Conservation (phyloP, 768 basidiomycete species). For the Pisolithus sp. region DNA sequence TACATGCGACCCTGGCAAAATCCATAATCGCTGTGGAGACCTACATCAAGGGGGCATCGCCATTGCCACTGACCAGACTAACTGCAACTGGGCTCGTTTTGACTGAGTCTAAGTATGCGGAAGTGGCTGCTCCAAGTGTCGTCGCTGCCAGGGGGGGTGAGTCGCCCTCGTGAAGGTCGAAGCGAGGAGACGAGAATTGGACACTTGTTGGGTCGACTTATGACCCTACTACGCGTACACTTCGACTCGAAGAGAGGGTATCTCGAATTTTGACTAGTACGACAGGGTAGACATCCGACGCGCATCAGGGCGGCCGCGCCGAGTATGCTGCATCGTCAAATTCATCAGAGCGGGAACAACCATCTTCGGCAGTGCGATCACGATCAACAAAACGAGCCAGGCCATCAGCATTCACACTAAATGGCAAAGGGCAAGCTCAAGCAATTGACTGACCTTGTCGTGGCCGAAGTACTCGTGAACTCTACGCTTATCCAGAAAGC, state of each 20-base stretch:
- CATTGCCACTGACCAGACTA: conserved; percentile 60
- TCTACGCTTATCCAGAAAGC: conserved; percentile 76
- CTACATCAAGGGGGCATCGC: conserved; percentile 58
- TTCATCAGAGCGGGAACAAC: conserved; percentile 8
- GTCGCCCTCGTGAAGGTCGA: conserved; percentile 50
- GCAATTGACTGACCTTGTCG: conserved; percentile 60
- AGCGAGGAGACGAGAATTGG: conserved; percentile 52
- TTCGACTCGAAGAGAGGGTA: conserved; percentile 31
- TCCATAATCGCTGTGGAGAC: conserved; percentile 69
- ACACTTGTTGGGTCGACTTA: conserved; percentile 52
- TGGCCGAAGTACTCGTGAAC: conserved; percentile 76
- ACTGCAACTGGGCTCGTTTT: conserved; percentile 62
- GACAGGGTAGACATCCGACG: conserved; percentile 11
- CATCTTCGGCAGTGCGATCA: conserved; percentile 24
- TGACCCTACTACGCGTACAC: conserved; percentile 38
- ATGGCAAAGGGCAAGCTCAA: conserved; percentile 59
- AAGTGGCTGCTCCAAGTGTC: conserved; percentile 22
- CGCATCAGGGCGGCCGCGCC: conserved; percentile 4
- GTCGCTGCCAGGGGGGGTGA: conserved; percentile 16
- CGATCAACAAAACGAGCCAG: conserved; percentile 29
- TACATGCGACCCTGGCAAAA: conserved; percentile 72
- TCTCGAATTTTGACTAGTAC: conserved; percentile 32
- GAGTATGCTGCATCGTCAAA: conserved; percentile 21
- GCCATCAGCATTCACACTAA: conserved; percentile 54
- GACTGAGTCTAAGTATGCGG: conserved; percentile 44